These are phyloP conservation scores for Fusarium ramigenum DNA, from an alignment of 2,329 filamentous ascomycete species.

Conservation along the genomic window DNA sequence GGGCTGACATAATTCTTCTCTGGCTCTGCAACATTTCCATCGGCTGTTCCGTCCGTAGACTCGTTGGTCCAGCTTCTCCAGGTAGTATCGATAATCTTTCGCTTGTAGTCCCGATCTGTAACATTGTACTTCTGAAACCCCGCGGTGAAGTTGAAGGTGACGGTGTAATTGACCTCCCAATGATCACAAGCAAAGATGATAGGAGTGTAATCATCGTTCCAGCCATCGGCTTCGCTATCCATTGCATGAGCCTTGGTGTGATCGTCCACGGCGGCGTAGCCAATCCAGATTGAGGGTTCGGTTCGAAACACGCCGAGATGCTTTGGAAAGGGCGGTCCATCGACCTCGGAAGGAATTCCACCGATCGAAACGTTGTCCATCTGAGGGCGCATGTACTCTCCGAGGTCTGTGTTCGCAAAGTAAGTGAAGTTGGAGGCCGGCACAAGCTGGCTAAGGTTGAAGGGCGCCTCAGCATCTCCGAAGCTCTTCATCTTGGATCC, in stretches of 20 bases:
- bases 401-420: conserved; percentile 1
- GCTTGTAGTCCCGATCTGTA: conserved; percentile 9
- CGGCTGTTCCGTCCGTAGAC: conserved; percentile 19
- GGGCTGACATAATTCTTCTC: conserved; percentile 32
- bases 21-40: conserved; percentile 18
- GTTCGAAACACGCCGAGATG: conserved; percentile 30
- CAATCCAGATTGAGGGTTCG: conserved; percentile 34
- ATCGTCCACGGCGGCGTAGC: conserved; percentile 23
- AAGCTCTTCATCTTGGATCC: conserved; percentile 17
- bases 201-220: conserved; percentile 25
- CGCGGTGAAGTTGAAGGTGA: conserved; percentile 21
- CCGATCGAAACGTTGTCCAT: background rate
- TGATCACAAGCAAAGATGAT: conserved; percentile 36
- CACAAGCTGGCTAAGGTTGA: conserved; percentile 21
- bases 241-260: background rate
- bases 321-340: conserved; percentile 3
- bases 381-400: conserved; percentile 31
- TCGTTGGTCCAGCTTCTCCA: background rate
- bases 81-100: conserved; percentile 33
- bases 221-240: background rate
- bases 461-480: conserved; percentile 5
- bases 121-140: conserved; percentile 30
- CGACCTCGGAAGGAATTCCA: background rate
- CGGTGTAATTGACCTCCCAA: conserved; percentile 35
- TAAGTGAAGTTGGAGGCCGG: conserved; percentile 31